Evolutionary conservation across 31 red algal genomes (phyloP).

Genomic region (Asparagopsis taxiformis): DNA sequence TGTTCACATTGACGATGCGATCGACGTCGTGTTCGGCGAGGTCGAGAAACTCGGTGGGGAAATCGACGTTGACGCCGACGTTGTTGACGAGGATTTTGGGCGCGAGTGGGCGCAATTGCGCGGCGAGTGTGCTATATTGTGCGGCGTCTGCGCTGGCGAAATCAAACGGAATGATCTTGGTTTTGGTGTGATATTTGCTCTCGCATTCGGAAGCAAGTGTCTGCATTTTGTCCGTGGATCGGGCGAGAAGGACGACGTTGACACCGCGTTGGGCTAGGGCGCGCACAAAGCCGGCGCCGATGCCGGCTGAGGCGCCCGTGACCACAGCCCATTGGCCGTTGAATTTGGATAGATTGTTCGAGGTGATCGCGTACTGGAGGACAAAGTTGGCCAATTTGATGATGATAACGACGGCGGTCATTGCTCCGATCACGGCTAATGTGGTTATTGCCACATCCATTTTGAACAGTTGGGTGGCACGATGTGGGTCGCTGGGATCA

Average conservation of each 20-base stretch:
- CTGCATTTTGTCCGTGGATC: conserved; percentile 63
- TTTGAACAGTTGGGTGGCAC: too few species aligned
- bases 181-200: conserved; percentile 22
- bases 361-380: neutral
- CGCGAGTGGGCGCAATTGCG: neutral
- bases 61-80: conserved; percentile 89
- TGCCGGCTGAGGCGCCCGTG: conserved; percentile 90
- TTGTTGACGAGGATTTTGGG: conserved; percentile 82
- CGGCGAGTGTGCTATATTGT: conserved; percentile 29
- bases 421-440: neutral
- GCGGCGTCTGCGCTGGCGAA: conserved; percentile 55
- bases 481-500: too few species aligned
- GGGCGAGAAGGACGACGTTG: conserved; percentile 81
- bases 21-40: conserved; percentile 45
- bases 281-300: conserved; percentile 78
- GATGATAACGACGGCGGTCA: neutral
- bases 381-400: neutral
- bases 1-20: conserved; percentile 86
- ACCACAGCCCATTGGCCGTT: conserved; percentile 86
- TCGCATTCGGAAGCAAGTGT: conserved; percentile 28
- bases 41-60: conserved; percentile 94
- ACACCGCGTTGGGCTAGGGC: conserved; percentile 61
- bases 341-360: neutral
- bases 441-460: neutral
- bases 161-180: conserved; percentile 65